These are phyloP conservation scores for Candida sphagnicola DNA, from an alignment of 805 yeast genomes.

Conservation along the genomic window DNA sequence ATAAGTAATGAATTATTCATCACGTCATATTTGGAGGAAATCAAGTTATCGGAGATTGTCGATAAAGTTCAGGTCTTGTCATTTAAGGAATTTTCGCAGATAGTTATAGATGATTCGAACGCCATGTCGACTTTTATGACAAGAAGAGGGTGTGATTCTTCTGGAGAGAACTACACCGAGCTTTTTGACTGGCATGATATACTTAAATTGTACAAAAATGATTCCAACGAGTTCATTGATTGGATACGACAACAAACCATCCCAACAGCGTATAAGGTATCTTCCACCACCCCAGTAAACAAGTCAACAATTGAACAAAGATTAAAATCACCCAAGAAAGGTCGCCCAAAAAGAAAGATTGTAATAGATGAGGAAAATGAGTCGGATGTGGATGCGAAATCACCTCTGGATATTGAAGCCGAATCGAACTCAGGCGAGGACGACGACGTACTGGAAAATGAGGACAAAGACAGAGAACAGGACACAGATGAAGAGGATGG, in stretches of 20 bases:
- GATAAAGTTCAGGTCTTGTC: slow-evolving; percentile 44
- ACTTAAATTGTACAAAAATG: slow-evolving; percentile 15
- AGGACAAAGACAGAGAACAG: not conserved
- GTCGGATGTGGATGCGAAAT: not conserved
- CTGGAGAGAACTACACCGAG: slow-evolving; percentile 29
- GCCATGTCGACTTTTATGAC: slow-evolving; percentile 32
- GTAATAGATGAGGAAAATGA: slow-evolving; percentile 8
- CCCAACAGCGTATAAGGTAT: slow-evolving; percentile 18
- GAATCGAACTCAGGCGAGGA: slow-evolving; percentile 3
- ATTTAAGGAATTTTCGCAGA: slow-evolving; percentile 24
- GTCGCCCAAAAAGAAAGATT: slow-evolving; percentile 9
- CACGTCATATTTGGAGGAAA: slow-evolving; percentile 46
- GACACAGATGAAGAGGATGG: slow-evolving; percentile 9
- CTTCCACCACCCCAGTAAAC: slow-evolving; percentile 2
- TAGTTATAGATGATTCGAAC: slow-evolving; percentile 32
- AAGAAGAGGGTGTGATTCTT: slow-evolving; percentile 38
- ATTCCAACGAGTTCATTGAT: slow-evolving; percentile 27
- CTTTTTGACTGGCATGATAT: slow-evolving; percentile 38
- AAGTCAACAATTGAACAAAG: slow-evolving; percentile 4
- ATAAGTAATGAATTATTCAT: slow-evolving; percentile 47
- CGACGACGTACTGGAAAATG: slow-evolving; percentile 1
- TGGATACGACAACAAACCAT: slow-evolving; percentile 16
- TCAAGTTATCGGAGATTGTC: slow-evolving; percentile 41
- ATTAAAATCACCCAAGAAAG: slow-evolving; percentile 6
- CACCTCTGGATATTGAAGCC: not conserved